These are phyloP conservation scores for Acacia acuminata DNA, from an alignment of 306 rosid genomes.

Conservation along the genomic window DNA sequence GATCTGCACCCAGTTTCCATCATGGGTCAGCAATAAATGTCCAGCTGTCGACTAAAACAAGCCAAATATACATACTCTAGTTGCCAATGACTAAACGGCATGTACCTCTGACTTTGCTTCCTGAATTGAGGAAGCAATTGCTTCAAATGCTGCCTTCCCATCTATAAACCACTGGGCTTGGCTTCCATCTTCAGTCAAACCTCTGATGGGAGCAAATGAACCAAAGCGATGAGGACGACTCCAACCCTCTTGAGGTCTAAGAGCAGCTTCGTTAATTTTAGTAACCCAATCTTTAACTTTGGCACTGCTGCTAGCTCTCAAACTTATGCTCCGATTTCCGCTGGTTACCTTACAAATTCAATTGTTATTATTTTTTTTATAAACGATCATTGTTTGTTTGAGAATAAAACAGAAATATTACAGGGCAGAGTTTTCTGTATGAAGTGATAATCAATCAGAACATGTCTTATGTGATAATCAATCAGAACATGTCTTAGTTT, in stretches of 20 bases:
- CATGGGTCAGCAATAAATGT: conserved; percentile 18
- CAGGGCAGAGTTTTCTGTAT: background rate
- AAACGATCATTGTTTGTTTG: background rate
- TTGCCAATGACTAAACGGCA: conserved; percentile 24
- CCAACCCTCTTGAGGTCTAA: conserved; percentile 94
- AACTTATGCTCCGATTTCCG: conserved; percentile 77
- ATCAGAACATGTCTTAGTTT: background rate
- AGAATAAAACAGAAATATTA: conserved; percentile 16
- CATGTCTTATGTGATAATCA: background rate
- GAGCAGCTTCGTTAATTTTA: conserved; percentile 87
- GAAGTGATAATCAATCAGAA: conserved; percentile 1
- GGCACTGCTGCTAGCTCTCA: conserved; percentile 72
- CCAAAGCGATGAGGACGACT: conserved; percentile 94
- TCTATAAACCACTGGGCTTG: conserved; percentile 97
- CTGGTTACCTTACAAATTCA: conserved; percentile 59
- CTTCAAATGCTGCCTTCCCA: conserved; percentile 88
- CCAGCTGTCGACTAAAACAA: background rate
- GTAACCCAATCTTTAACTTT: conserved; percentile 90
- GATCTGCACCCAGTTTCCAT: conserved; percentile 67
- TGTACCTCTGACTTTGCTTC: conserved; percentile 94
- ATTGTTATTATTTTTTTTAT: background rate
- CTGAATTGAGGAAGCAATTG: conserved; percentile 89
- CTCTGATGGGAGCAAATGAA: conserved; percentile 95
- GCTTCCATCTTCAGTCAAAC: conserved; percentile 89
- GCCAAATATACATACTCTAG: conserved; percentile 10